Percentiles rank a stretch among this genome's conserved stretches.
phyloP scores from a whole-genome alignment of 2,329 filamentous ascomycete species.

The Verticillium isaacii region DNA sequence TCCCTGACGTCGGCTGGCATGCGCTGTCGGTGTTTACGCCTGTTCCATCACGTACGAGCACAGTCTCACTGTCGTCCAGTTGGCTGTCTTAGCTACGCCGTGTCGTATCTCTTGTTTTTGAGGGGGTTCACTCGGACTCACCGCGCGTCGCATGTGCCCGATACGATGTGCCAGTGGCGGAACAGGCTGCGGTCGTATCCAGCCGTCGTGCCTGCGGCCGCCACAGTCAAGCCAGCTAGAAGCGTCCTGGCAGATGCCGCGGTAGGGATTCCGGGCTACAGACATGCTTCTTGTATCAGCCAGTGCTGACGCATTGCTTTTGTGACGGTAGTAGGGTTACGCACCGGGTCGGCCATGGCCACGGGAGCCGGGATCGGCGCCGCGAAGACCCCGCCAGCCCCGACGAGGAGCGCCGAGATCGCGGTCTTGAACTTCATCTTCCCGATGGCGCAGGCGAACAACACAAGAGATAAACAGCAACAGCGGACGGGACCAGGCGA shows the following conservation, averaged over 20 bases:
- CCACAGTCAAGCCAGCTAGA: constrained; percentile 55
- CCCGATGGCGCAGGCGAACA: neutral
- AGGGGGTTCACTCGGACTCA: constrained; percentile 15
- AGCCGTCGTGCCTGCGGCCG: constrained; percentile 45
- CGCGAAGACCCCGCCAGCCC: neutral
- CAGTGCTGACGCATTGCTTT: neutral
- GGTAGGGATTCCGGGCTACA: constrained; percentile 59
- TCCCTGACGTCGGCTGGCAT: constrained; percentile 61
- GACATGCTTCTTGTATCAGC: neutral
- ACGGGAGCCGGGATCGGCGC: neutral
- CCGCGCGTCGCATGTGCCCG: constrained; percentile 65
- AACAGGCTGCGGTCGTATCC: constrained; percentile 65
- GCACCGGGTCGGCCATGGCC: neutral
- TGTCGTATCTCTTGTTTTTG: neutral
- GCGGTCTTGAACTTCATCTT: neutral
- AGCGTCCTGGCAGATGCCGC: constrained; percentile 50
- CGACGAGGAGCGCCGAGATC: neutral
- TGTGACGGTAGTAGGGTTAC: neutral
- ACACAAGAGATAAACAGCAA: neutral
- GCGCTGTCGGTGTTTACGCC: constrained; percentile 52
- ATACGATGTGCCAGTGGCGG: constrained; percentile 65
- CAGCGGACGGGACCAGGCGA: neutral
- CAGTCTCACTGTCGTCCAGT: neutral
- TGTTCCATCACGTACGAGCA: constrained; percentile 55
- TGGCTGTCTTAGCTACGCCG: neutral